Conservation (phyloP, 2,329 filamentous ascomycete species). For the Penicillium polonicum region DNA sequence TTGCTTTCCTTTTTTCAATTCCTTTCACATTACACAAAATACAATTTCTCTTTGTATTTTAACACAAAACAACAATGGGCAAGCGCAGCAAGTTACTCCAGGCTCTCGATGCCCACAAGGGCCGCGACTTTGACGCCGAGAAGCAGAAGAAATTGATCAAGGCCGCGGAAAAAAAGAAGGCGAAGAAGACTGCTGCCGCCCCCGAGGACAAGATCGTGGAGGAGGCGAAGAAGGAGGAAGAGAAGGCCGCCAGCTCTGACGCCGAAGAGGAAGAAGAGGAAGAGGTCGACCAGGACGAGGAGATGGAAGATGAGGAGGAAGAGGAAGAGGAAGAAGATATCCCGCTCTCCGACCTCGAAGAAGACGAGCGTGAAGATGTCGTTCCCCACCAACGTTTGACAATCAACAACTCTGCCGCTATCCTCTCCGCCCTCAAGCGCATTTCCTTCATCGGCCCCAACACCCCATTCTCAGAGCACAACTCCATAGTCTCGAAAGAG, state of each 20-base stretch:
- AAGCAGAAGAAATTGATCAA: slow-evolving; percentile 68
- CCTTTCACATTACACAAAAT: slow-evolving; percentile 10
- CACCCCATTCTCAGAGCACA: slow-evolving; percentile 79
- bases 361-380: slow-evolving; percentile 80
- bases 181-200: slow-evolving; percentile 28
- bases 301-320: slow-evolving; percentile 59
- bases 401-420: slow-evolving; percentile 93
- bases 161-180: slow-evolving; percentile 49
- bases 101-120: slow-evolving; percentile 59
- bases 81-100: slow-evolving; percentile 59
- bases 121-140: slow-evolving; percentile 70
- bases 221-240: slow-evolving; percentile 34
- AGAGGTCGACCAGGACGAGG: slow-evolving; percentile 36
- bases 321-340: slow-evolving; percentile 84
- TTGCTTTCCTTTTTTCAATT: slow-evolving; percentile 13
- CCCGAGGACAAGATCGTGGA: slow-evolving; percentile 29
- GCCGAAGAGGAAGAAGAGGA: slow-evolving; percentile 29
- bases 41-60: slow-evolving; percentile 7
- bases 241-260: slow-evolving; percentile 36
- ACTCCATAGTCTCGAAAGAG: slow-evolving; percentile 67
- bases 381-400: slow-evolving; percentile 89
- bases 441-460: slow-evolving; percentile 55
- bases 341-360: slow-evolving; percentile 78
- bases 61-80: slow-evolving; percentile 40
- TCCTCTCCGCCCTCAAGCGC: slow-evolving; percentile 75